phyloP scores from a whole-genome alignment of 192 early-diverging fungal species.

The Cladochytrium replicatum region DNA sequence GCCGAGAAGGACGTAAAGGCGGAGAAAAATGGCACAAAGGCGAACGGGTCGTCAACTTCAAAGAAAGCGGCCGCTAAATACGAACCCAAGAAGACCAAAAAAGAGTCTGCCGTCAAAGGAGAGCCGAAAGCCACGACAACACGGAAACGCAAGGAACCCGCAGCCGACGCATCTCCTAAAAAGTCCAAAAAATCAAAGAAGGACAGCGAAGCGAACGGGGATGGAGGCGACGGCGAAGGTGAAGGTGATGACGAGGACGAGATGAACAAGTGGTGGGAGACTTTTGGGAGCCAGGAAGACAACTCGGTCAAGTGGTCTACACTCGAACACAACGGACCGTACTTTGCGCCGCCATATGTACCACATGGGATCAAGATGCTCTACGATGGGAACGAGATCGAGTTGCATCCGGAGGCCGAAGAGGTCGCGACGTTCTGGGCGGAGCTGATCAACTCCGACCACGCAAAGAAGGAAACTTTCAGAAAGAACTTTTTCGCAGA shows the following conservation, averaged over 20 bases:
- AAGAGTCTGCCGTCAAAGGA: slow-evolving; percentile 6
- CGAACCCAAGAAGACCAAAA: slow-evolving; percentile 20
- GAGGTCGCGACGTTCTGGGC: slow-evolving; percentile 96
- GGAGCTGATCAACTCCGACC: slow-evolving; percentile 71
- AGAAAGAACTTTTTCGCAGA: slow-evolving; percentile 89
- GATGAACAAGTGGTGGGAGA: slow-evolving; percentile 42
- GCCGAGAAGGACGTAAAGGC: too few species aligned
- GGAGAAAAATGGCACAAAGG: too few species aligned
- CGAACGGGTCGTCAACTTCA: too few species aligned
- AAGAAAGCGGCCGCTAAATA: too few species aligned
- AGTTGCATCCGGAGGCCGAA: slow-evolving; percentile 67
- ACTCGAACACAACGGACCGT: slow-evolving; percentile 76
- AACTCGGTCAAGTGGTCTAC: slow-evolving; percentile 73
- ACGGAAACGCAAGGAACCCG: too few species aligned
- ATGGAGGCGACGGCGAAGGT: not conserved
- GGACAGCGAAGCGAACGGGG: not conserved
- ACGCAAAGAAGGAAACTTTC: slow-evolving; percentile 73
- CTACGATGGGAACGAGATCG: slow-evolving; percentile 62
- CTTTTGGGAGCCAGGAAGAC: slow-evolving; percentile 36
- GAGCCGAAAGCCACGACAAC: slow-evolving; percentile 2
- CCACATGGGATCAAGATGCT: slow-evolving; percentile 82
- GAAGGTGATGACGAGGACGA: slow-evolving; percentile 46
- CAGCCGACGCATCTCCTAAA: too few species aligned
- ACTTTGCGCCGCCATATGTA: slow-evolving; percentile 83
- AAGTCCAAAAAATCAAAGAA: slow-evolving; percentile 2